Evolutionary conservation across 495 filamentous ascomycete species (phyloP).

Genomic region (Cryomyces minteri): DNA sequence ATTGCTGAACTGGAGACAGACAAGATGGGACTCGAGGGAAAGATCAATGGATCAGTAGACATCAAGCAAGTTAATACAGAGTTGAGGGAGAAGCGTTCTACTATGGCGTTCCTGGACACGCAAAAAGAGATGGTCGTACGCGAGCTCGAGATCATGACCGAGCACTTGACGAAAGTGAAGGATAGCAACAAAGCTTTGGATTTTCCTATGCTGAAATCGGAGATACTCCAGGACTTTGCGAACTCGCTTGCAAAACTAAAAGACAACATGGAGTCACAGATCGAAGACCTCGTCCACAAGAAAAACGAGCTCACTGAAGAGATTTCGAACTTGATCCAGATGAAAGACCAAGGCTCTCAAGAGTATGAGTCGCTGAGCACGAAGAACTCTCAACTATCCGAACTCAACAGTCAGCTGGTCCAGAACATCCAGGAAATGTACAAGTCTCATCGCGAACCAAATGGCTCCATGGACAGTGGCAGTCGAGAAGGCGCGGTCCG

Average conservation of each 20-base stretch:
- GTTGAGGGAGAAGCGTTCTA: constrained; percentile 83
- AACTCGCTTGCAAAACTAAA: constrained; percentile 75
- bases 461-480: constrained; percentile 28
- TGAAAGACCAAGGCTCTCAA: constrained; percentile 79
- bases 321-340: constrained; percentile 52
- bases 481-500: constrained; percentile 13
- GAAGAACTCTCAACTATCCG: constrained; percentile 84
- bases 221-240: constrained; percentile 74
- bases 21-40: constrained; percentile 28
- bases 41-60: constrained; percentile 50
- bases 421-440: constrained; percentile 88
- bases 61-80: constrained; percentile 73
- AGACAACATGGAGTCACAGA: constrained; percentile 52
- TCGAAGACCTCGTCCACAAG: constrained; percentile 71
- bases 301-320: constrained; percentile 70
- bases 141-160: constrained; percentile 75
- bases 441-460: constrained; percentile 43
- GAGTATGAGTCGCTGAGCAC: constrained; percentile 87
- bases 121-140: constrained; percentile 89
- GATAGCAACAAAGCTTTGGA: constrained; percentile 27
- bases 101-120: constrained; percentile 86
- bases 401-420: constrained; percentile 86
- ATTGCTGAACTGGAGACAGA: constrained; percentile 67
- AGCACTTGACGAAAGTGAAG: constrained; percentile 51
- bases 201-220: constrained; percentile 43